These are phyloP conservation scores for Pyricularia grisea DNA, from an alignment of 2,329 filamentous ascomycete species.

Conservation along the genomic window DNA sequence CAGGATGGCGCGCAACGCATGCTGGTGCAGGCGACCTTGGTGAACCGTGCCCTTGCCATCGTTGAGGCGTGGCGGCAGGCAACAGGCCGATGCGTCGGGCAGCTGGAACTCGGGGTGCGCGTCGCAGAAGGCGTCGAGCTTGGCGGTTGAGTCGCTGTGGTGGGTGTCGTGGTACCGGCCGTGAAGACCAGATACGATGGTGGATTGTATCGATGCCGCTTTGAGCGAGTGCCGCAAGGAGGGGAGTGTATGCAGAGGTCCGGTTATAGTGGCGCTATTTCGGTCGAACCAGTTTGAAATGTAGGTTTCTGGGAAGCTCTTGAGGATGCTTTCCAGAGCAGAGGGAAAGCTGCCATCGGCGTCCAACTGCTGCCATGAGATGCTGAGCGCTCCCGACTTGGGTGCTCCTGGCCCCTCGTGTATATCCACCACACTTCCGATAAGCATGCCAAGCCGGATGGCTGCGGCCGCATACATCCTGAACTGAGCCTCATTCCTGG, in stretches of 20 bases:
- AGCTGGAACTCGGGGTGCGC: constrained; percentile 19
- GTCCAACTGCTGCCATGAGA: not conserved
- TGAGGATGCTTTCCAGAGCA: not conserved
- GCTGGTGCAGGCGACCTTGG: constrained; percentile 16
- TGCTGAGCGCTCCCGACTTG: not conserved
- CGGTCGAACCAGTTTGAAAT: constrained; percentile 19
- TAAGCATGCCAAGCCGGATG: constrained; percentile 26
- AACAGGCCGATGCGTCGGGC: constrained; percentile 18
- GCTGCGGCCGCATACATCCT: constrained; percentile 24
- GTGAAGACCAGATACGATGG: constrained; percentile 15
- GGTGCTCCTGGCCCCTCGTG: constrained; percentile 13
- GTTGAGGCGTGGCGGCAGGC: constrained; percentile 12
- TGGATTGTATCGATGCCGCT: not conserved
- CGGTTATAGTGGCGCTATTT: constrained; percentile 24
- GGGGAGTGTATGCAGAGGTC: constrained; percentile 4
- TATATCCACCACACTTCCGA: constrained; percentile 26
- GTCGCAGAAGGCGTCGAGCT: constrained; percentile 14
- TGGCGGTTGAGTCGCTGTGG: not conserved
- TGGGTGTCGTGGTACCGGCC: constrained; percentile 21
- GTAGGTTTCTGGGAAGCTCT: not conserved
- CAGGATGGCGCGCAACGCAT: constrained; percentile 23
- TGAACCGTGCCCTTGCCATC: not conserved
- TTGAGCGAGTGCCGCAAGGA: constrained; percentile 7
- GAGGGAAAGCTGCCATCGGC: not conserved
- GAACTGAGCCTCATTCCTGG: constrained; percentile 18